Evolutionary conservation across 2,329 filamentous ascomycete genomes (phyloP), one percentile per base, ranked within the genome.

Genomic region (Verticillium dahliae): DNA sequence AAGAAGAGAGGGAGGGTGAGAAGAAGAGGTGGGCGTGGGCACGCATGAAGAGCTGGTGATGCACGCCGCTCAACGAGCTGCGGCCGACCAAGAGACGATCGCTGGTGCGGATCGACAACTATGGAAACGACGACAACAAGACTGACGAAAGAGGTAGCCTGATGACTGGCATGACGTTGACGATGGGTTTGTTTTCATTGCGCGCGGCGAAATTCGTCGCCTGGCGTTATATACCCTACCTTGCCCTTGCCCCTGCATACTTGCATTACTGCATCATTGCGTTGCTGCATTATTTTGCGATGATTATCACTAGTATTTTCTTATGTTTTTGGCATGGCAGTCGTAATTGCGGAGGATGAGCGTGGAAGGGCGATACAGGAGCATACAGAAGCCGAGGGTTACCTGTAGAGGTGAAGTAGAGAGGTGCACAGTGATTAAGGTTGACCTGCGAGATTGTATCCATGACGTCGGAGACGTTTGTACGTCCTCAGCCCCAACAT

Each of bases 151-250:
- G 57, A 45, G 14, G 39, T 50, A 58, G 22, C 50, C 45, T 37
- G 57, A 41, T n/a, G 45, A 52, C 45, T 52, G 45, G 45, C 27
- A 52, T 52, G 45, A 52, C 22, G 45, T 22, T 18, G 45, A 52
- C 45, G 45, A 52, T 31, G 45, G 57, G 57, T 34, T 34, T 31
- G 27, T 13, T 34, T 58, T 38, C 57, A 58, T 58, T 50, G 33
- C 38, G 18, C 38, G 57, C 38, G 38, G 22, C 38, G 22, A 15
- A 27, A 15, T n/a, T 4, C 33, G 38, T n/a, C 38, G 57, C 57
- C 27, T 58, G 57, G 57, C 38, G 57, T 58, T 58, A 18, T 58
- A 58, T 58, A 58, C 57, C 57, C 38, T 58, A 35, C 57, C 57
- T 13, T 37, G 35, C 4, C 27, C 27, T 31, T 3, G 3, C 27